phyloP scores from a whole-genome alignment of 2,329 filamentous ascomycete species.

The Zasmidium cellare region DNA sequence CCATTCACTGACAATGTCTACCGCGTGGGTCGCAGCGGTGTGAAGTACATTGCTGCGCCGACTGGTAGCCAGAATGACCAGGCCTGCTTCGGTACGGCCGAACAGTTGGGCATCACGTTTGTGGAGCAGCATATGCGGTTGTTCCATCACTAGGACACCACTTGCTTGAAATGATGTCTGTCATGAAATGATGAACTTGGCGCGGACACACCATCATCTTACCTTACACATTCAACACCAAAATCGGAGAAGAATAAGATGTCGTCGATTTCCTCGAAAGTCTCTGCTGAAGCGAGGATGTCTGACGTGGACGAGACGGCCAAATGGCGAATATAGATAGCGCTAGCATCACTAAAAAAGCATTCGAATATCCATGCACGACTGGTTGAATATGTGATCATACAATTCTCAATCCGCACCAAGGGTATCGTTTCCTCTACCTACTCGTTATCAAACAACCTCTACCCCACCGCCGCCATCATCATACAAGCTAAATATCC shows the following conservation, averaged over 20 bases:
- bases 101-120: constrained; percentile 89
- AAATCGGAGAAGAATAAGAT: background rate
- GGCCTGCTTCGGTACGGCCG: constrained; percentile 81
- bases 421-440: no score
- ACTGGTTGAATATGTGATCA: no score
- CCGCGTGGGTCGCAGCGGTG: constrained; percentile 82
- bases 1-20: constrained; percentile 98
- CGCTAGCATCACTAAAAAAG: no score
- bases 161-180: no score
- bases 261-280: background rate
- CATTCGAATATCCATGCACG: no score
- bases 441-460: no score
- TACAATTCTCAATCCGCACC: no score
- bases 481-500: no score
- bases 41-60: constrained; percentile 93
- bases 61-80: constrained; percentile 84
- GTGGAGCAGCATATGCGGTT: constrained; percentile 91
- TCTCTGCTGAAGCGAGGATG: no score
- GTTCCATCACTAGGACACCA: constrained; percentile 93
- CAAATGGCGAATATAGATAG: no score
- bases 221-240: constrained; percentile 6
- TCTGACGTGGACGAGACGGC: no score
- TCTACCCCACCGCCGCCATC: background rate
- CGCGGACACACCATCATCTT: constrained; percentile 1
- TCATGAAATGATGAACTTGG: constrained; percentile 7